Conservation (phyloP, 2,329 filamentous ascomycete species). For the Beauveria caledonica region DNA sequence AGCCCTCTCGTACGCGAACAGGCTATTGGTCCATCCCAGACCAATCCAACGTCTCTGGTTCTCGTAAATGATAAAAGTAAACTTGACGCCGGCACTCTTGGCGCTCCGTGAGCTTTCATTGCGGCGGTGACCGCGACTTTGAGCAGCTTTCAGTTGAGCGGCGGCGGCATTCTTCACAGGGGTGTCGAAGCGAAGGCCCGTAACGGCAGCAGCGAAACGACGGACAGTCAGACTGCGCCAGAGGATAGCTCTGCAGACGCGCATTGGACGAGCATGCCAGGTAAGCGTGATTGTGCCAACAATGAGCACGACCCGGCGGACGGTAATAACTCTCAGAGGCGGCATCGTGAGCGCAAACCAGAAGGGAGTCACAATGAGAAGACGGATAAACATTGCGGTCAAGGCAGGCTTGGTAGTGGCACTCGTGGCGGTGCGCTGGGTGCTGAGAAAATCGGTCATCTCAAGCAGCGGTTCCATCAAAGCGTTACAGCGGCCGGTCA, state of each 20-base stretch:
- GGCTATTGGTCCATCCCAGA: conserved; percentile 84
- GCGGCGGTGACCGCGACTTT: conserved; percentile 16
- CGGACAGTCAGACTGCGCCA: conserved; percentile 81
- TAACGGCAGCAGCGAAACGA: conserved; percentile 60
- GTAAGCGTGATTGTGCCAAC: conserved; percentile 81
- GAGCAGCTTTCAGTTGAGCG: conserved; percentile 10
- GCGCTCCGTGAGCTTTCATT: conserved; percentile 27
- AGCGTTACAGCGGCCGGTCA: conserved; percentile 87
- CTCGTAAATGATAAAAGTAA: conserved; percentile 94
- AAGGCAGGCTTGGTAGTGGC: conserved; percentile 86
- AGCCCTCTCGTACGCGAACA: conserved; percentile 83
- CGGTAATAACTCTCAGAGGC: conserved; percentile 77
- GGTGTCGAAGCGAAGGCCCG: conserved; percentile 66
- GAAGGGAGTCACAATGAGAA: conserved; percentile 77
- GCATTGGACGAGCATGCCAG: conserved; percentile 83
- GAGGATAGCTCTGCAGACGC: conserved; percentile 76
- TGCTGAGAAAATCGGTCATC: conserved; percentile 88
- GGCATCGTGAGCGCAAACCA: conserved; percentile 81
- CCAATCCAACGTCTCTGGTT: conserved; percentile 95
- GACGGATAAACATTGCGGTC: conserved; percentile 80
- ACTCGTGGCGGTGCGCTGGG: conserved; percentile 80
- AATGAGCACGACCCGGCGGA: conserved; percentile 72
- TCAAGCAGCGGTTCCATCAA: conserved; percentile 81
- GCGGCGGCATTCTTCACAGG: conserved; percentile 32
- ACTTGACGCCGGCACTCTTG: conserved; percentile 75